Base-by-base conservation (phyloP, 495 filamentous ascomycete genomes). In the Penicillium verhagenii region DNA sequence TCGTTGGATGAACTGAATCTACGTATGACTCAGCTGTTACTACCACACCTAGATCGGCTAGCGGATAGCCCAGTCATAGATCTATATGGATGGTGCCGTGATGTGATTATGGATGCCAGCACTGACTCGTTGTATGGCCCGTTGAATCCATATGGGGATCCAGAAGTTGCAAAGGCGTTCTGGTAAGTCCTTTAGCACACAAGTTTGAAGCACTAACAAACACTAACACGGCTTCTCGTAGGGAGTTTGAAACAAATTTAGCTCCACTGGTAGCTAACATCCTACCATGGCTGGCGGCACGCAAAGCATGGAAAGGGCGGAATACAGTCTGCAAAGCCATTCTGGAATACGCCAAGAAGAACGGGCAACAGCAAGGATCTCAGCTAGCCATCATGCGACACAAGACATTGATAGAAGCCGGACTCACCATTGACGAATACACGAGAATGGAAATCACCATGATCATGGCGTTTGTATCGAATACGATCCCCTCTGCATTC, bases 121-220 rank as follows among this genome's bases (percentile, higher is more conserved):
- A 81, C 77, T 0, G 61, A 73, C 14, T 60, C 76, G 6, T 67
- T 73, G 0, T 84, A 82, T 56, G 80, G 81, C 0, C 72, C 72
- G 1, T 37, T 68, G 53, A 82, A 81, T 55, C 81, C 79, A 9
- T 82, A 72, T 53, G 63, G 70, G 26, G 64, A 77, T n/a, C 31
- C 54, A 46, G 54, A 48, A 1, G 46, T 79, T 16, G 57, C 56
- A 37, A 66, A 79, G 13, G 73, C 68, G 0, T 82, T 79, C 50
- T 79, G 75, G 78, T 81, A 64, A 60, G 60, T 44, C 29, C 8
- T 9, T 28, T 24, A 52, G 9, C 4, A 25, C 9, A 44, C 13
- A 1, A 6, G 13, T 3, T 6, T 9, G 16, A 16, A 1, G 6
- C 4, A 29, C 31, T 39, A 31, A 50, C 35, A 28, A 23, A 3